These are phyloP conservation scores for Berkeleyomyces rouxiae DNA, from an alignment of 2,329 filamentous ascomycete species.

Conservation along the genomic window DNA sequence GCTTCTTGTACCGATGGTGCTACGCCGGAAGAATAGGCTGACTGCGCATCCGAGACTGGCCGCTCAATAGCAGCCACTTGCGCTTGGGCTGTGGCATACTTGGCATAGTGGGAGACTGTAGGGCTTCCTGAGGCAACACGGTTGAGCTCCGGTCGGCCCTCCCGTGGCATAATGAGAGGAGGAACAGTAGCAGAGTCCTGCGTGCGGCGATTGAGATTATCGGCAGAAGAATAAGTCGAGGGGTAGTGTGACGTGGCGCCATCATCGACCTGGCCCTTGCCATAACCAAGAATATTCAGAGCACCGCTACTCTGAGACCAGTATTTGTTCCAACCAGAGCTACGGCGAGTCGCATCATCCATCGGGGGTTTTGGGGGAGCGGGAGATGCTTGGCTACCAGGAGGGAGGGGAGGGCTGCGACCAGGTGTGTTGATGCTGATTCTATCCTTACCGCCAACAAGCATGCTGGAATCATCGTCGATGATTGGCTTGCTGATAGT, in stretches of 20 bases:
- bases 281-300: slow-evolving; percentile 47
- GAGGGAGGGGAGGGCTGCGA: slow-evolving; percentile 8
- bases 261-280: slow-evolving; percentile 32
- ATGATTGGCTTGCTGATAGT: slow-evolving; percentile 45
- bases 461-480: slow-evolving; percentile 19
- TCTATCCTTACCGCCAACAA: background rate
- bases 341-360: slow-evolving; percentile 34
- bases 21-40: slow-evolving; percentile 47
- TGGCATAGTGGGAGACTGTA: slow-evolving; percentile 43
- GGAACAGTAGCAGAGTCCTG: slow-evolving; percentile 54
- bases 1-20: slow-evolving; percentile 44
- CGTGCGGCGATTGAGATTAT: slow-evolving; percentile 31
- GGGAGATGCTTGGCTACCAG: slow-evolving; percentile 4
- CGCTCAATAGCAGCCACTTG: slow-evolving; percentile 47
- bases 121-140: slow-evolving; percentile 54
- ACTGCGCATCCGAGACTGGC: slow-evolving; percentile 33
- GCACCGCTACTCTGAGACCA: slow-evolving; percentile 56
- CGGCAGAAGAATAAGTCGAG: slow-evolving; percentile 35
- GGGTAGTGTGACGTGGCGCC: slow-evolving; percentile 30
- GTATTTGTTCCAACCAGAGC: slow-evolving; percentile 62
- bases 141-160: slow-evolving; percentile 44
- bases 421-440: slow-evolving; percentile 12
- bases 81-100: slow-evolving; percentile 29
- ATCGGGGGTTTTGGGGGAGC: slow-evolving; percentile 13
- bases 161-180: slow-evolving; percentile 43